Percentiles rank a stretch among this genome's conserved stretches.
Conservation (phyloP, 192 early-diverging fungal genomes). For the Umbelopsis sp. region DNA sequence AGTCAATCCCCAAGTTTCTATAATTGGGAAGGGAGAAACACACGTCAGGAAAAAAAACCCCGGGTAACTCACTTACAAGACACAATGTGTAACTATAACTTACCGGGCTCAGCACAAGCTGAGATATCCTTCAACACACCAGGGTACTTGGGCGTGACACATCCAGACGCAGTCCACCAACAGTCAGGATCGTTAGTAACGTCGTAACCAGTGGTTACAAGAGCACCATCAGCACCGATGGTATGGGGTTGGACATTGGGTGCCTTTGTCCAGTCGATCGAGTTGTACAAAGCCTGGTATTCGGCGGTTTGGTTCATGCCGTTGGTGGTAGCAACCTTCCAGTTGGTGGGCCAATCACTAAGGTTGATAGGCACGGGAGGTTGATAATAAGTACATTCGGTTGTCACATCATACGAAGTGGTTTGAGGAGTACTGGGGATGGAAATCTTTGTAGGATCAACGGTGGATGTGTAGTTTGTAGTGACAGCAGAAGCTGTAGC, state of each 20-base stretch:
- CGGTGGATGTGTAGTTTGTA: constrained; percentile 21
- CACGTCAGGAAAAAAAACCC: neutral
- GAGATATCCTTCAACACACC: constrained; percentile 35
- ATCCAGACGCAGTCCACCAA: constrained; percentile 42
- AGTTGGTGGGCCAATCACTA: constrained; percentile 34
- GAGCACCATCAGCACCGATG: constrained; percentile 22
- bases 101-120: constrained; percentile 34
- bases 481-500: constrained; percentile 17
- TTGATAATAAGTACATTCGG: constrained; percentile 33
- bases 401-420: constrained; percentile 34
- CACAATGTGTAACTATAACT: constrained; percentile 5
- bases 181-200: constrained; percentile 28
- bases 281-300: constrained; percentile 43
- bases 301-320: constrained; percentile 43
- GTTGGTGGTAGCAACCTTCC: constrained; percentile 40
- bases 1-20: constrained; percentile 44
- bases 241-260: constrained; percentile 41
- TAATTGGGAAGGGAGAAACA: neutral
- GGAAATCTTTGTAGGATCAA: constrained; percentile 35
- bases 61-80: constrained; percentile 7
- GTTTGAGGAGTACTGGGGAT: constrained; percentile 35
- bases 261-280: constrained; percentile 43
- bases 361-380: constrained; percentile 24
- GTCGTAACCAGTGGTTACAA: constrained; percentile 30
- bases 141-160: constrained; percentile 25